Base-by-base conservation (phyloP, 2,329 filamentous ascomycete species). In the Ceratocystis cacaofunesta region DNA sequence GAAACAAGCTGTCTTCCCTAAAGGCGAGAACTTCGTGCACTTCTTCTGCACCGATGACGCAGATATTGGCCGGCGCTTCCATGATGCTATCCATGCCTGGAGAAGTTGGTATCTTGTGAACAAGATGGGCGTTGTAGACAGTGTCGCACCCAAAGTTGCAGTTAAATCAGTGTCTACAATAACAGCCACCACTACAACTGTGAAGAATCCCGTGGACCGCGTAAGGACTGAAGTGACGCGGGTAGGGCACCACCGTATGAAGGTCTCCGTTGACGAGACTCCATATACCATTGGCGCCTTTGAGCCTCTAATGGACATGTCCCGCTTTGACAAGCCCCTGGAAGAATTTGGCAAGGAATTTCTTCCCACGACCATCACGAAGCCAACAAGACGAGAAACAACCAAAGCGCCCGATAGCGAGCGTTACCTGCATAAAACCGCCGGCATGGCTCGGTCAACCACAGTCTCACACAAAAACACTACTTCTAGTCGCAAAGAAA, bases 91-190 rank as follows among this genome's bases (percentile, higher is more conserved):
- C 1, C 90, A 96, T 68, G 77, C 77, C 48, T 96, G 92, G 92
- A 84, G 92, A 67, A 95, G 89, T 74, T 96, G 91, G 90, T 96
- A 96, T 71, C 76, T 96, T 6, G 87, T 90, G 55, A 86, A 89
- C 70, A 85, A 85, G 68, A 81, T 87, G 72, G 68, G 76, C 75
- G 69, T 71, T 19, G 64, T 65, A n/a, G 28, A 62, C 79, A 80
- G 66, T 67, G 63, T 62, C 7, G 36, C 58, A 8, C 52, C 66
- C 44, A 70, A 70, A 22, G 66, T 19, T 17, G 50, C 10, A 36
- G 30, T 30, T 19, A 46, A 46, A 15, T n/a, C 52, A 1, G 36
- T 36, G 22, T 57, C 57, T 22, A 43, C 55, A n/a, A 44, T 30
- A n/a, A 28, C 32, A 36, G 25, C 62, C 6, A 62, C 52, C 15